phyloP scores from a whole-genome alignment of 2,329 filamentous ascomycete genomes.

The Arthrobotrys entomopaga region DNA sequence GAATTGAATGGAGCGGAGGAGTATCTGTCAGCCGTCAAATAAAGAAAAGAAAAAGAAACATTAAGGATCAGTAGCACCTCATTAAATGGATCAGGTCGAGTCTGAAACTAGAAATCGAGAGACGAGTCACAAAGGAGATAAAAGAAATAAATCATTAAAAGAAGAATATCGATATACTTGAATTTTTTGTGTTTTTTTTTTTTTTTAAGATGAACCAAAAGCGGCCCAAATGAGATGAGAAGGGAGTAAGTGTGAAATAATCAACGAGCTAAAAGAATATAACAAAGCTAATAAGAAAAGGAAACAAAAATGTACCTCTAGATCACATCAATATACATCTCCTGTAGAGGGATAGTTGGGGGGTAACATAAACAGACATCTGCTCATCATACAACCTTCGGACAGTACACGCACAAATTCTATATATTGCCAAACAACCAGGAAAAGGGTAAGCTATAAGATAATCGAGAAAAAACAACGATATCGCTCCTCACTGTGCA shows the following conservation, averaged over 20 bases:
- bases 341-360: background rate
- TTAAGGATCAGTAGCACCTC: too few species aligned
- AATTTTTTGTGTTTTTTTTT: constrained; percentile 10
- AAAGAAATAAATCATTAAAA: background rate
- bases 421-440: constrained; percentile 35
- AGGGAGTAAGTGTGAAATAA: background rate
- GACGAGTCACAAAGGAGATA: constrained; percentile 17
- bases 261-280: background rate
- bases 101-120: background rate
- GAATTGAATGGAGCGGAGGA: background rate
- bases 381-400: constrained; percentile 46
- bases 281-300: background rate
- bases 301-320: constrained; percentile 38
- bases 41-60: background rate
- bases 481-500: constrained; percentile 52
- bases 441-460: constrained; percentile 4
- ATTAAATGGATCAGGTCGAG: too few species aligned
- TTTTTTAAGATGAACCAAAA: constrained; percentile 19
- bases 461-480: constrained; percentile 15
- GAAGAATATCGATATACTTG: constrained; percentile 3
- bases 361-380: constrained; percentile 7
- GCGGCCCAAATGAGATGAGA: constrained; percentile 8
- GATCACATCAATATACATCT: constrained; percentile 54
- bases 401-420: constrained; percentile 29
- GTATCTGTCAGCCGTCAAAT: constrained; percentile 4